Evolutionary conservation across 768 basidiomycete species (phyloP), one percentile per base, ranked within the genome.

Genomic region (Tulasnella sp.): DNA sequence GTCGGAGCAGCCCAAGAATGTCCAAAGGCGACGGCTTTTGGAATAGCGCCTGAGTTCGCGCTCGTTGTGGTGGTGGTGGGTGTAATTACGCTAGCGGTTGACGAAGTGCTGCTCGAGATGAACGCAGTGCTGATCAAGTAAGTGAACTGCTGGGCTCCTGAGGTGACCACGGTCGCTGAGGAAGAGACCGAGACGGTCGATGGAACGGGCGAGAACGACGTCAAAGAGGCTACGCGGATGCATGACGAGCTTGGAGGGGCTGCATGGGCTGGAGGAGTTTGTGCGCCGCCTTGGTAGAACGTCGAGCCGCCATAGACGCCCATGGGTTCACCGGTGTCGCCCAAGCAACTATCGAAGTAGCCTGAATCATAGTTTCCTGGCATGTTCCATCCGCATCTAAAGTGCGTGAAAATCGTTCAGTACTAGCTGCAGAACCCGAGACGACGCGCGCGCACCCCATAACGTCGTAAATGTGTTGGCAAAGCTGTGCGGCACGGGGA

Each of bases 311-410:
- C 82, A 82, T 88, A 88, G 68, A 88, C 85, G 38, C 86, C 86
- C 52, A 86, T 86, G 36, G 86, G 85, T 81, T 85, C 74, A 79
- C 85, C 85, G 73, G 86, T 80, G 80, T 87, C 87, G 74, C 84
- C 88, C 21, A 86, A 82, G 83, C 88, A 89, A n/a, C 82, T 81
- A 79, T 88, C 88, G 84, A 89, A 89, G 5, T 81, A 68, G 77
- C 83, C 82, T 10, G 81, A 31, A 52, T 82, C 82, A 83, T 86
- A 86, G 82, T 86, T 84, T 62, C 87, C 86, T 46, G 87, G 81
- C 72, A 82, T 79, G 77, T 82, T 82, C 83, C 82, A 84, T 7
- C 48, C 73, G 79, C 83, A 84, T 0, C 83, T 80, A 71, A 0
- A 3, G 56, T 9, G 16, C 12, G n/a, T n/a, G n/a, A 34, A 18